Evolutionary conservation across 805 yeast species (phyloP), one percentile per base, ranked within the genome.

Genomic region (Tetrapisispora namnaoensis): DNA sequence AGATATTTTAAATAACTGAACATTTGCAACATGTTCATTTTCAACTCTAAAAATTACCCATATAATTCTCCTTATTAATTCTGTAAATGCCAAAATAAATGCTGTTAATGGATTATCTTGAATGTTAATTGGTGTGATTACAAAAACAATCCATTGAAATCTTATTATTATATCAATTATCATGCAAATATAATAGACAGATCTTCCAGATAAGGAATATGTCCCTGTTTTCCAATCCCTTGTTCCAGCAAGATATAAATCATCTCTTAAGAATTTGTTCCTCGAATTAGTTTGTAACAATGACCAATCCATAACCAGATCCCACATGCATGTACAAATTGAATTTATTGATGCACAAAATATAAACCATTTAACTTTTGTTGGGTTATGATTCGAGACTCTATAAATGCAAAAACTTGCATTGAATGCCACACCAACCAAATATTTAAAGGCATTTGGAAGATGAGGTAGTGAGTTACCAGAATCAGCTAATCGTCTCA

Each of bases 391-490:
- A 13, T 70, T 65, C 0, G 69, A 59, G 13, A 55, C 39, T 52
- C 98, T 76, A 63, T 86, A 90, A 20, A 83, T 67, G 68, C 95
- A 85, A 56, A 93, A 72, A 6, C 82, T 70, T 58, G 80, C 78
- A 65, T 85, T 82, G 65, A 86, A 88, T 21, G 77, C 57, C 1
- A 85, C 75, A 1, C 90, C 76, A 30, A 83, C 67, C 1, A 76
- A 58, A 62, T 91, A 93, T 64, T 93, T 93, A 37, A 72, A 58
- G 74, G 87, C 86, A 59, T 93, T 93, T 7, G 95, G 91, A 50
- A 93, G 68, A 72, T 93, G 99, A 0, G 99, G 99, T 61, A 93
- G 93, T 84, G 87, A 83, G 59, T 90, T 96, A 1, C 95, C 93
- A 0, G 97, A 85, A 62, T 93, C 99, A 32, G 82, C 79, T 63